A percentile compares a stretch with the other conserved stretches of the same genome.
Evolutionary conservation across 1,284 basidiomycete species (phyloP).

Genomic region (Papiliotrema flavescens): DNA sequence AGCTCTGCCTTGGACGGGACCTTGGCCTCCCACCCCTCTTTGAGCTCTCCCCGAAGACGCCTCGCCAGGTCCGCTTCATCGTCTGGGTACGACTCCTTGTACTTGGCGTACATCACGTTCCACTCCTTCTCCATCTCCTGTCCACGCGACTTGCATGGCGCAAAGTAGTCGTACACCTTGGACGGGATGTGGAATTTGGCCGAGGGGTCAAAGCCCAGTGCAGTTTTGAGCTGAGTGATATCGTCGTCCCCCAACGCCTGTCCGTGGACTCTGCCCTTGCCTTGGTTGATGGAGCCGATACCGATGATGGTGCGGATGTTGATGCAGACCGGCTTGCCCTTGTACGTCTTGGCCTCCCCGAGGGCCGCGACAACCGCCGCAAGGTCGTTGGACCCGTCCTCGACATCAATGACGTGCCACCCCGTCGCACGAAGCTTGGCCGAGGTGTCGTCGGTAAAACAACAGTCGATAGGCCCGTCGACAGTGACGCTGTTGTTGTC

Average conservation of each 20-base stretch:
- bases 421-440: slow-evolving; percentile 36
- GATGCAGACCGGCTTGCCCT: slow-evolving; percentile 38
- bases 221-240: slow-evolving; percentile 34
- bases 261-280: slow-evolving; percentile 36
- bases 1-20: slow-evolving; percentile 31
- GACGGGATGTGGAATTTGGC: slow-evolving; percentile 31
- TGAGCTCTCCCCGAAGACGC: slow-evolving; percentile 26
- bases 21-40: slow-evolving; percentile 22
- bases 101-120: slow-evolving; percentile 27
- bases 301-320: slow-evolving; percentile 44
- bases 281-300: slow-evolving; percentile 30
- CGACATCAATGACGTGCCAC: slow-evolving; percentile 46
- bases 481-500: slow-evolving; percentile 47
- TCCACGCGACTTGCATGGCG: slow-evolving; percentile 26
- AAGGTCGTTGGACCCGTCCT: slow-evolving; percentile 42
- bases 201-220: slow-evolving; percentile 31
- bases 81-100: slow-evolving; percentile 26
- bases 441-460: slow-evolving; percentile 45
- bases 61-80: slow-evolving; percentile 27
- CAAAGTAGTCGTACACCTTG: slow-evolving; percentile 37
- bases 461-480: slow-evolving; percentile 43
- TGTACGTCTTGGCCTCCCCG: slow-evolving; percentile 30
- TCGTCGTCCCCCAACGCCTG: slow-evolving; percentile 40
- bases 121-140: slow-evolving; percentile 29
- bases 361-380: slow-evolving; percentile 33